Evolutionary conservation across 768 basidiomycete species (phyloP), one percentile per base, ranked within the genome.

Genomic region (Lyophyllum atratum): DNA sequence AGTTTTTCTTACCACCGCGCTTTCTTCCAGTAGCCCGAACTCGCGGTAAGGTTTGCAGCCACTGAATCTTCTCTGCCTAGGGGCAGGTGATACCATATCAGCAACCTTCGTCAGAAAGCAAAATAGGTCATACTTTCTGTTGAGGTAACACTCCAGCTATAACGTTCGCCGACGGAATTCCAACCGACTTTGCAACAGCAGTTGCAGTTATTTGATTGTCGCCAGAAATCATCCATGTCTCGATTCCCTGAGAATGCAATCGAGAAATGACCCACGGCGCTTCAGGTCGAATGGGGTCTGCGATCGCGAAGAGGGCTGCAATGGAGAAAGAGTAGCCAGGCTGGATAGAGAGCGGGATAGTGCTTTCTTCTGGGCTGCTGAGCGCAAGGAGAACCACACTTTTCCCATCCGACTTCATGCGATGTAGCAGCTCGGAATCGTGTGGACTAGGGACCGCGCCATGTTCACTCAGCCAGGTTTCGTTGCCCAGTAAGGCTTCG

Each of bases 111-210:
- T 17, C 19, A 37, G 17, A 3, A 50, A 15, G 22, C 8, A 50
- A 52, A 31, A 26, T 55, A 55, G 63, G 17, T 8, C 26, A 19
- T 69, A 84, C 87, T 76, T 95, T 95, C 62, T 90, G 87, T 42
- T 91, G 86, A 2, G 93, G 93, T 4, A 93, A 76, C 0, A 92
- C 90, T 0, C 86, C 89, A n/a, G 91, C 92, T 49, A 87, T 84
- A 42, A 95, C 87, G 59, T 90, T 85, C 19, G 73, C 73, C 34
- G 75, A 69, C 0, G 84, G 78, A 50, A 95, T 89, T 3, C 90
- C 90, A 1, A 91, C 84, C 54, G 71, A 73, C 54, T 70, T 70
- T 0, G 89, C 92, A 26, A 95, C 86, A 12, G 90, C 88, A 47
- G 73, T 73, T 0, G 90, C 91, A 0, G 93, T 93, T 3, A 67